phyloP scores from a whole-genome alignment of 2,329 filamentous ascomycete genomes.

The Sporothrix phasma region DNA sequence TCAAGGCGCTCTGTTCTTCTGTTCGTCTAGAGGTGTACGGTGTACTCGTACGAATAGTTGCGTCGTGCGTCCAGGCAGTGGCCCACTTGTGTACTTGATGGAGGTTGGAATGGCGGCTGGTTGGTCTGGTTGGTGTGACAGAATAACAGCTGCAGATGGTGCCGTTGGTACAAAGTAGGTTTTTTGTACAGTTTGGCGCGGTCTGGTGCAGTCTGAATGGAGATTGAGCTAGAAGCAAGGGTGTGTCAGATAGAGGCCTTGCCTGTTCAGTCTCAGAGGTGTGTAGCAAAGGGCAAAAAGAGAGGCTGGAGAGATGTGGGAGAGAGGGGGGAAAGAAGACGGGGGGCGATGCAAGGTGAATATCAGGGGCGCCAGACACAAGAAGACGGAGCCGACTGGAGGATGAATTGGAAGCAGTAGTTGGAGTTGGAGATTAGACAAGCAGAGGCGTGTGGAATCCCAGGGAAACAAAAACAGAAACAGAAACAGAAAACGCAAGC shows the following conservation, averaged over 20 bases:
- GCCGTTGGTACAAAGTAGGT: too few relatives aligned
- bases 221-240: too few relatives aligned
- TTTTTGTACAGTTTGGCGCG: background rate
- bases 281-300: too few relatives aligned
- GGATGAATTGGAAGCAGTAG: background rate
- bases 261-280: too few relatives aligned
- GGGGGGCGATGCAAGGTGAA: background rate
- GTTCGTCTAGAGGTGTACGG: background rate
- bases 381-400: background rate
- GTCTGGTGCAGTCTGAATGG: background rate
- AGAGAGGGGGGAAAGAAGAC: background rate
- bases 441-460: background rate
- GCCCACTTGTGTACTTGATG: conserved; percentile 11
- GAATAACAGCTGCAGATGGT: background rate
- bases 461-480: background rate
- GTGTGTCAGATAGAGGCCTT: too few relatives aligned
- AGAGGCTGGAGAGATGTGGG: background rate
- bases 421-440: background rate
- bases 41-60: background rate
- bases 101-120: conserved; percentile 13
- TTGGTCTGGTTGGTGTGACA: background rate
- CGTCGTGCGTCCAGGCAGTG: background rate
- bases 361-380: background rate
- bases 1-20: too few relatives aligned
- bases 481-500: too few relatives aligned